A percentile compares a stretch with the other conserved stretches of the same genome.
Conservation (phyloP, 805 yeast genomes). For the Wickerhamomyces bovis region DNA sequence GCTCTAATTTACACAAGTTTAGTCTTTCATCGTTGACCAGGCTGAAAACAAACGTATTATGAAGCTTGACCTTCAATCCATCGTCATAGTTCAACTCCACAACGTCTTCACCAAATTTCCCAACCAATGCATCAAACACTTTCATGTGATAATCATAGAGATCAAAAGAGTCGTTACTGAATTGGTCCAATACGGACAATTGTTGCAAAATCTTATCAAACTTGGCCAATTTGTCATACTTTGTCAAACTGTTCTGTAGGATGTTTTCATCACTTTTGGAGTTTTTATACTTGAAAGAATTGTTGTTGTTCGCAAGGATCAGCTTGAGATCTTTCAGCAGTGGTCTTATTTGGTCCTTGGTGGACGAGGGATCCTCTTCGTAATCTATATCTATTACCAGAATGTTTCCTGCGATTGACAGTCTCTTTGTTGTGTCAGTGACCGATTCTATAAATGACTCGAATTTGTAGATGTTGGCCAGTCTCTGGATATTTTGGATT, state of each 20-base stretch:
- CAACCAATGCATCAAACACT: conserved; percentile 3
- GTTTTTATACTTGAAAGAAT: conserved; percentile 15
- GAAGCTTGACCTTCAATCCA: conserved; percentile 13
- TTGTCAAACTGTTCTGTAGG: conserved; percentile 10
- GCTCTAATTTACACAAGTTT: background rate
- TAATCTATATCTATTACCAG: conserved; percentile 24
- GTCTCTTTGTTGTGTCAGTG: conserved; percentile 10
- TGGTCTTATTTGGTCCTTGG: conserved; percentile 11
- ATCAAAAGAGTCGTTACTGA: conserved; percentile 15
- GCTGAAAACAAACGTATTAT: conserved; percentile 7
- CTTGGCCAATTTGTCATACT: conserved; percentile 11
- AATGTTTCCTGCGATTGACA: conserved; percentile 25
- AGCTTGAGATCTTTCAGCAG: conserved; percentile 15
- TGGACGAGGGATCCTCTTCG: conserved; percentile 3
- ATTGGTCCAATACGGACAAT: conserved; percentile 20
- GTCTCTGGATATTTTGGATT: conserved; percentile 21
- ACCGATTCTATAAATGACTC: conserved; percentile 21
- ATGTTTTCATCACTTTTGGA: conserved; percentile 12
- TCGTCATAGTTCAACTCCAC: conserved; percentile 15
- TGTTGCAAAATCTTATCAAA: conserved; percentile 17
- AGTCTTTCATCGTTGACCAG: conserved; percentile 16
- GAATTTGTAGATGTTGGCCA: conserved; percentile 23
- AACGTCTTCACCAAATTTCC: conserved; percentile 1
- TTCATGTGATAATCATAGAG: conserved; percentile 16
- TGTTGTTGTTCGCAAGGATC: conserved; percentile 23